These are phyloP conservation scores for Vicia sativa DNA, from an alignment of 306 rosid species.

Conservation along the genomic window DNA sequence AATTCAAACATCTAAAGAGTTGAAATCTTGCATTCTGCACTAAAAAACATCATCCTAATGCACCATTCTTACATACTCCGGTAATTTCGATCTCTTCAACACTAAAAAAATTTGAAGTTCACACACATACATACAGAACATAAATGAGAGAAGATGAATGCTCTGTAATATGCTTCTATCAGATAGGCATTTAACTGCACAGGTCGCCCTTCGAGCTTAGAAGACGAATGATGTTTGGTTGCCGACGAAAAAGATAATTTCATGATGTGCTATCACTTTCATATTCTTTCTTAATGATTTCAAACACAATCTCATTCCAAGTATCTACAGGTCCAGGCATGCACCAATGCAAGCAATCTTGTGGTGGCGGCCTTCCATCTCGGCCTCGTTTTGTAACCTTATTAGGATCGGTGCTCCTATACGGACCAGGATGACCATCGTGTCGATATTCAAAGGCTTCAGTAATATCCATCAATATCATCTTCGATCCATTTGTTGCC, in stretches of 20 bases:
- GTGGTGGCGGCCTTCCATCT: conserved; percentile 91
- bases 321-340: conserved; percentile 98
- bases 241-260: conserved; percentile 31
- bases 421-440: conserved; percentile 98
- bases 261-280: conserved; percentile 50
- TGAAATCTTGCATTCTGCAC: not conserved
- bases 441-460: conserved; percentile 76
- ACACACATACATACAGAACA: not conserved
- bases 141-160: not conserved
- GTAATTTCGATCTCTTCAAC: not conserved
- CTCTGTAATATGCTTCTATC: conserved; percentile 27
- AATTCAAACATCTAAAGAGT: conserved; percentile 10
- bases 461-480: conserved; percentile 81
- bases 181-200: conserved; percentile 32
- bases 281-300: conserved; percentile 66
- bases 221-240: conserved; percentile 31
- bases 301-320: conserved; percentile 89
- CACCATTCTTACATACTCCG: not conserved
- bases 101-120: not conserved
- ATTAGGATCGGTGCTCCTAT: conserved; percentile 72
- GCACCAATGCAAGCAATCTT: conserved; percentile 99
- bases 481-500: conserved; percentile 55
- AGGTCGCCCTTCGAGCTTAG: conserved; percentile 22
- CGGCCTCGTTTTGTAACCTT: conserved; percentile 81
- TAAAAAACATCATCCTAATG: conserved; percentile 2